Evolutionary conservation across 2,329 filamentous ascomycete species (phyloP).

Genomic region (Fusarium decemcellulare): DNA sequence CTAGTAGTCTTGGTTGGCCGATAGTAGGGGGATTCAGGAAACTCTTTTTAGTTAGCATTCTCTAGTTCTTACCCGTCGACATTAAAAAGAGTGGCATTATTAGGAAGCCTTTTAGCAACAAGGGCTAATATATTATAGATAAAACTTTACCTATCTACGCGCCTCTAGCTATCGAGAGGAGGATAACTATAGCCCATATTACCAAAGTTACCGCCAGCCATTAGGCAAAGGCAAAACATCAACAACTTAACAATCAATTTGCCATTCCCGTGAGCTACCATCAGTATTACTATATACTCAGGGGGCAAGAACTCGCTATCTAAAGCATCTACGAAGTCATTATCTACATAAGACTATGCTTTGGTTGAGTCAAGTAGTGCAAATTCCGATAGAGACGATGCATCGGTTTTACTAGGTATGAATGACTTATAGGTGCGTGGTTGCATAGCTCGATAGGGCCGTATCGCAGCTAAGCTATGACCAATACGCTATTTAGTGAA

Average conservation of each 20-base stretch:
- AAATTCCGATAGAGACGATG: background rate
- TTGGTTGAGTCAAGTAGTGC: background rate
- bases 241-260: slow-evolving; percentile 2
- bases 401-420: background rate
- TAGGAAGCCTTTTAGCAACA: slow-evolving; percentile 1
- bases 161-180: slow-evolving; percentile 6
- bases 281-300: slow-evolving; percentile 8
- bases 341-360: background rate
- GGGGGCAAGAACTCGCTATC: background rate
- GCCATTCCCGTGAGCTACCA: slow-evolving; percentile 1
- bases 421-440: background rate
- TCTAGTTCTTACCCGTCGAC: background rate
- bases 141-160: background rate
- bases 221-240: slow-evolving; percentile 5
- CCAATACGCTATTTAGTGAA: background rate
- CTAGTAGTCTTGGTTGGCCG: background rate
- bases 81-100: slow-evolving; percentile 4
- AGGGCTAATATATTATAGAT: slow-evolving; percentile 3
- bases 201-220: background rate
- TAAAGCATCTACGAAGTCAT: background rate
- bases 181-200: background rate
- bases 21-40: background rate
- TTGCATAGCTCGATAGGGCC: background rate
- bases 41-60: background rate
- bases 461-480: background rate